A percentile compares a stretch with the other conserved stretches of the same genome.
phyloP scores from a whole-genome alignment of 306 rosid species.

The Vicia sativa region DNA sequence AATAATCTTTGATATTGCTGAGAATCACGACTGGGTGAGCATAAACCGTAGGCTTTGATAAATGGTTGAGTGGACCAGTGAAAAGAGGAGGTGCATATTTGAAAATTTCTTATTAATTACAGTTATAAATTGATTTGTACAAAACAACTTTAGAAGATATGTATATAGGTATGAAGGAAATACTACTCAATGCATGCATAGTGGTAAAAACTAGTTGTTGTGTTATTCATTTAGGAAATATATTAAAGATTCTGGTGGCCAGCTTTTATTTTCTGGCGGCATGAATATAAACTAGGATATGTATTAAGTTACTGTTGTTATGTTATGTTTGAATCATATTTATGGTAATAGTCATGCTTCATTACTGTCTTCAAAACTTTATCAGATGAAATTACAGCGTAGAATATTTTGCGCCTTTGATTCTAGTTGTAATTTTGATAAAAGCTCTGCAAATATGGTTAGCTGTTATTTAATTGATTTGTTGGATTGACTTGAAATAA shows the following conservation, averaged over 20 bases:
- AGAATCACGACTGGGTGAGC: too few relatives aligned
- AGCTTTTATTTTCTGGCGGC: not conserved
- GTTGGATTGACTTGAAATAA: not conserved
- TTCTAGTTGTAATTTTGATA: not conserved
- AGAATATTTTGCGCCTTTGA: not conserved
- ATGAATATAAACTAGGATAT: not conserved
- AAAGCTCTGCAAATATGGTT: not conserved
- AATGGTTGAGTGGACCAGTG: not conserved
- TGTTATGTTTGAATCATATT: not conserved
- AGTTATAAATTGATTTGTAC: too few relatives aligned
- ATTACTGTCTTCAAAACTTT: not conserved
- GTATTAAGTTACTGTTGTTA: not conserved
- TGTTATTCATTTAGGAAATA: not conserved
- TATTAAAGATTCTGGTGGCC: not conserved
- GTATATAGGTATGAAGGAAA: not conserved
- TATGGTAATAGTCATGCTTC: not conserved
- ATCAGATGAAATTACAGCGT: not conserved
- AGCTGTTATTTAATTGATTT: conserved; percentile 4
- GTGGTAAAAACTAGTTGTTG: not conserved
- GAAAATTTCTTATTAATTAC: too few relatives aligned
- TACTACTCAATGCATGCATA: not conserved
- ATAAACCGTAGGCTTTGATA: too few relatives aligned
- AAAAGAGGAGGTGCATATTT: not conserved
- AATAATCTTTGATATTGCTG: too few relatives aligned
- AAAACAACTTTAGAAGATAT: not conserved